phyloP scores from a whole-genome alignment of 1,284 basidiomycete genomes.

The Austropuccinia psidii region DNA sequence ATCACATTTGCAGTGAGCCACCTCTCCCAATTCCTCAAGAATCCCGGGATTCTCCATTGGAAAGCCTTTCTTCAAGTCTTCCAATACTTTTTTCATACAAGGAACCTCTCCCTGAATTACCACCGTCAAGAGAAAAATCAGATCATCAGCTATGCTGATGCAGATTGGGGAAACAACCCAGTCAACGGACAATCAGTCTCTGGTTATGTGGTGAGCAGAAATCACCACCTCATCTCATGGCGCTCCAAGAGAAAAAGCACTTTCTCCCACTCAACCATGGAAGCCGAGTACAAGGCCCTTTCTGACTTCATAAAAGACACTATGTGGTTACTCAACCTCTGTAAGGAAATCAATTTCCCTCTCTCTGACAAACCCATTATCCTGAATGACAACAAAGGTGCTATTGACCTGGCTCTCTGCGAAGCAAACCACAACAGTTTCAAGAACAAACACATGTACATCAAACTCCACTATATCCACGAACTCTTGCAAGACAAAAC shows the following conservation, averaged over 20 bases:
- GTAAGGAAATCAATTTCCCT: not conserved
- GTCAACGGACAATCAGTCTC: not conserved
- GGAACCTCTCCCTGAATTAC: too few species aligned
- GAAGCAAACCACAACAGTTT: not conserved
- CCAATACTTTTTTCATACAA: not conserved
- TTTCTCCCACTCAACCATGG: not conserved
- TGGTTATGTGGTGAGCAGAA: not conserved
- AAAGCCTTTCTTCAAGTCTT: not conserved
- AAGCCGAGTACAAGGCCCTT: constrained; percentile 19
- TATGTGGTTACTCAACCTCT: not conserved
- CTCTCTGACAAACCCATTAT: not conserved
- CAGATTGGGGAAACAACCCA: not conserved
- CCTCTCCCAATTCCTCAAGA: not conserved
- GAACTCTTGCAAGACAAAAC: not conserved
- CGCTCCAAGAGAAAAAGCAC: not conserved
- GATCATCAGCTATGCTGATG: not conserved
- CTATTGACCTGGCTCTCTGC: not conserved
- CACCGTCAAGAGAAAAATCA: not conserved
- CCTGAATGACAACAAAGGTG: not conserved
- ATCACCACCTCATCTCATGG: not conserved
- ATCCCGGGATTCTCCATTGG: not conserved
- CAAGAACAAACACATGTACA: not conserved
- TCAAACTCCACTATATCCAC: not conserved
- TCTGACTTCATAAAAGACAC: not conserved
- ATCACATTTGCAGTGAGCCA: not conserved